Base-by-base conservation (phyloP, 768 basidiomycete species). In the Calocera cornea region DNA sequence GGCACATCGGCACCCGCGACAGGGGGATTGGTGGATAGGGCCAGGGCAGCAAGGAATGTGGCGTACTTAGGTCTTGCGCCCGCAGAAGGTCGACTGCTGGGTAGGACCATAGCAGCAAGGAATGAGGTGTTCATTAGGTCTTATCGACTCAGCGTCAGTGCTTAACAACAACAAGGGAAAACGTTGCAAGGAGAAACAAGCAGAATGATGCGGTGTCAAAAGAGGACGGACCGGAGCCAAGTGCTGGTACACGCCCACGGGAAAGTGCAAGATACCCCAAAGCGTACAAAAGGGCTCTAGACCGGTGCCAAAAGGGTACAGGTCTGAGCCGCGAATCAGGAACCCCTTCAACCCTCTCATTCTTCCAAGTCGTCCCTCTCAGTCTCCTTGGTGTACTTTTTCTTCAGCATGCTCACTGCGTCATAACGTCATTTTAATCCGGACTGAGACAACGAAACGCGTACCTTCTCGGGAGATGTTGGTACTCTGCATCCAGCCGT, bases 401-500 rank as follows among this genome's bases (percentile, higher is more conserved):
- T 66, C 66, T 69, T 69, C 65, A 69, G 49, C 68, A 65, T 66
- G 60, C 68, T 69, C 66, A 69, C 68, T 68, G 31, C 22, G 63
- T 65, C 36, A 40, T 65, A 5, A n/a, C 38, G 31, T 44, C 38
- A 65, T 2, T 5, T 38, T 3, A 38, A n/a, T 64, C 16, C 27
- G 3, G 63, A 5, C 63, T 64, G 41, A 31, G 7, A 40, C 22
- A n/a, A 34, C n/a, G 2, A 10, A 22, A 11, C 5, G 76, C 86
- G 38, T 64, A 91, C 90, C 88, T 80, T 93, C 91, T 72, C 91
- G 82, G 36, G 89, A 91, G 68, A 93, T 89, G 75, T 90, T 88
- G 1, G 90, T 88, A 1, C 89, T 90, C 33, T 86, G 85, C 79
- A 92, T 85, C 91, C 91, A 93, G 14, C 89, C 89, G 0, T 86